Conservation (phyloP, 176 grass and related monocot species). For the Raddia guianensis region DNA sequence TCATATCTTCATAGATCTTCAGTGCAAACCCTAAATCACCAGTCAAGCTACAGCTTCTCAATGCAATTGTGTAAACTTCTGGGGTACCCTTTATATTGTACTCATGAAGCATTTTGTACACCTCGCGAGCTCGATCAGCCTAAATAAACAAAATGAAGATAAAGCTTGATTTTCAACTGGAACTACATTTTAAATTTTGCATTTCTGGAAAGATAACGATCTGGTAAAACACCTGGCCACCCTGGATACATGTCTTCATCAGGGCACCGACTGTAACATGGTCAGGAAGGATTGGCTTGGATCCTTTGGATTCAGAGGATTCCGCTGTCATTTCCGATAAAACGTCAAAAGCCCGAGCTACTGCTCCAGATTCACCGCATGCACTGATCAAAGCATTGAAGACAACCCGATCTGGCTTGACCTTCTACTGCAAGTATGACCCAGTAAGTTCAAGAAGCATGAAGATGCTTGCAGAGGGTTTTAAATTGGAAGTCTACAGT, state of each 20-base stretch:
- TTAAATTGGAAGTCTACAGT: conserved; percentile 14
- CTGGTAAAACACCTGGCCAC: conserved; percentile 61
- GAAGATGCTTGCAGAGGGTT: conserved; percentile 19
- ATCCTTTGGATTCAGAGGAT: conserved; percentile 57
- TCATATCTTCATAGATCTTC: conserved; percentile 97
- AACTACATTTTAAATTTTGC: conserved; percentile 26
- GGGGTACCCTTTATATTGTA: conserved; percentile 88
- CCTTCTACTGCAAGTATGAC: conserved; percentile 88
- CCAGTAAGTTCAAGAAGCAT: conserved; percentile 59
- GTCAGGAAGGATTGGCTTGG: conserved; percentile 79
- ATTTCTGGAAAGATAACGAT: conserved; percentile 36
- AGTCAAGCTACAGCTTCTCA: conserved; percentile 91
- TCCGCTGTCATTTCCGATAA: conserved; percentile 90
- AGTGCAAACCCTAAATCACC: conserved; percentile 87
- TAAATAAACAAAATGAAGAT: conserved; percentile 40
- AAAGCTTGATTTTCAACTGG: conserved; percentile 22
- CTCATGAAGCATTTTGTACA: conserved; percentile 92
- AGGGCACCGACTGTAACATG: conserved; percentile 94
- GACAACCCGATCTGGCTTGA: conserved; percentile 98
- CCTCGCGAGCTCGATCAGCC: conserved; percentile 80
- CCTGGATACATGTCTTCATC: conserved; percentile 91
- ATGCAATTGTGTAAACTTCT: conserved; percentile 96
- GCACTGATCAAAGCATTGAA: conserved; percentile 99
- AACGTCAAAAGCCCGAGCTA: conserved; percentile 99
- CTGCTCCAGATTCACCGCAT: conserved; percentile 93